These are phyloP conservation scores for Nemania sp. DNA, from an alignment of 2,329 filamentous ascomycete genomes.

Conservation along the genomic window DNA sequence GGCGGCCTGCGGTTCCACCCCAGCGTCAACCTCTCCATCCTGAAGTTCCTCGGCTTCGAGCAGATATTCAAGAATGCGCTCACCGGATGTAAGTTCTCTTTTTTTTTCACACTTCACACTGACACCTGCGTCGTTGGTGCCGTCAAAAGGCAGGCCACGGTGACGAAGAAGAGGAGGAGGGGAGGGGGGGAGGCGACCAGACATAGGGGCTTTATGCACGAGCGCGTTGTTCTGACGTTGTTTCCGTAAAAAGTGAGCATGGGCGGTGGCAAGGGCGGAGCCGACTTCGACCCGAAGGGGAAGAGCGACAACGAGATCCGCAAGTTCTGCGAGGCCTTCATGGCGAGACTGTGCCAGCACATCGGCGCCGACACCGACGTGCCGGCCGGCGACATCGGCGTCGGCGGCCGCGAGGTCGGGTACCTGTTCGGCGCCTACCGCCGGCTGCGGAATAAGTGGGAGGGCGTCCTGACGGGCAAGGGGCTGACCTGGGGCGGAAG, in stretches of 20 bases:
- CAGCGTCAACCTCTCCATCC: constrained; percentile 75
- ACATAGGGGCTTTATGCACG: neutral
- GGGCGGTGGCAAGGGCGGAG: constrained; percentile 96
- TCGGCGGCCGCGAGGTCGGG: constrained; percentile 88
- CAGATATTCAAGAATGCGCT: constrained; percentile 99
- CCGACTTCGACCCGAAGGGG: constrained; percentile 99
- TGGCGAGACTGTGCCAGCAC: constrained; percentile 93
- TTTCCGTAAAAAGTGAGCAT: constrained; percentile 68
- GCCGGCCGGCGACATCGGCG: constrained; percentile 95
- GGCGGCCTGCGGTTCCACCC: constrained; percentile 95
- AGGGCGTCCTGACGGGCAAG: constrained; percentile 96
- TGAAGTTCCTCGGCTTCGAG: constrained; percentile 99
- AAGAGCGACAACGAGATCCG: constrained; percentile 98
- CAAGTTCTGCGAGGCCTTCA: constrained; percentile 94
- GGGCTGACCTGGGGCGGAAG: constrained; percentile 90
- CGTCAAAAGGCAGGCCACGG: neutral
- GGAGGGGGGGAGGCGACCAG: too few species aligned
- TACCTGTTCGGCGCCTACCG: constrained; percentile 96
- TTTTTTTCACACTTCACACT: neutral
- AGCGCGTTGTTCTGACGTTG: constrained; percentile 9
- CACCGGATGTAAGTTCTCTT: constrained; percentile 74
- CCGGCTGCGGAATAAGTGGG: constrained; percentile 85
- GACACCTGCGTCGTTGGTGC: neutral
- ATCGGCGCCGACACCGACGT: constrained; percentile 96
- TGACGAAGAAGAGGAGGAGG: neutral